Conservation (phyloP, 768 basidiomycete genomes). For the Phlebiopsis flavidoalba region DNA sequence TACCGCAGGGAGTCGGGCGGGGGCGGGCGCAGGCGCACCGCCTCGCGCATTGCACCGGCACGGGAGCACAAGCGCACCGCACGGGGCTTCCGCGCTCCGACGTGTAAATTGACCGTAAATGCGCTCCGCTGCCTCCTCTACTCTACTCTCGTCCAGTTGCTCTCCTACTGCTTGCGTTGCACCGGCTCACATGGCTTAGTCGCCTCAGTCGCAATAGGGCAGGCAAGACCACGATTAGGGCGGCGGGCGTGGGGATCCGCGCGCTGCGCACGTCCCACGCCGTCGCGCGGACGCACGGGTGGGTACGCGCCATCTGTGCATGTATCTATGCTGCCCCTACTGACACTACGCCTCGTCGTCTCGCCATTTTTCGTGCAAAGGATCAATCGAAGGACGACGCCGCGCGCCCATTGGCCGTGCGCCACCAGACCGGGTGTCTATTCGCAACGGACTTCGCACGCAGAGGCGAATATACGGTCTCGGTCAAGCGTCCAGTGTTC, state of each 20-base stretch:
- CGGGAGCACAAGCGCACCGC: no score
- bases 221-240: neutral
- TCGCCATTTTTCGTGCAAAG: neutral
- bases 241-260: neutral
- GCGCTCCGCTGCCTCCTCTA: neutral
- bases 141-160: neutral
- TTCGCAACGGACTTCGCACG: neutral
- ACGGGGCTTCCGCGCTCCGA: conserved; percentile 2
- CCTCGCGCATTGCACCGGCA: neutral
- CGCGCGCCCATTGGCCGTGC: neutral
- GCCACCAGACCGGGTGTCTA: neutral
- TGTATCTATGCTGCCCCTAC: no score
- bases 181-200: no score
- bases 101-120: conserved; percentile 3
- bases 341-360: neutral
- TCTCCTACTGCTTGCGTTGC: no score
- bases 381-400: neutral
- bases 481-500: no score
- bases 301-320: neutral
- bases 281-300: neutral
- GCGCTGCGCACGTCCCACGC: neutral
- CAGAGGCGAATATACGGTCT: no score
- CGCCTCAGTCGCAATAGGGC: neutral
- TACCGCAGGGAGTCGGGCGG: neutral
- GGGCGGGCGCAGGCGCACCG: neutral